phyloP scores from a whole-genome alignment of 805 yeast genomes.

The Candida patagonica region DNA sequence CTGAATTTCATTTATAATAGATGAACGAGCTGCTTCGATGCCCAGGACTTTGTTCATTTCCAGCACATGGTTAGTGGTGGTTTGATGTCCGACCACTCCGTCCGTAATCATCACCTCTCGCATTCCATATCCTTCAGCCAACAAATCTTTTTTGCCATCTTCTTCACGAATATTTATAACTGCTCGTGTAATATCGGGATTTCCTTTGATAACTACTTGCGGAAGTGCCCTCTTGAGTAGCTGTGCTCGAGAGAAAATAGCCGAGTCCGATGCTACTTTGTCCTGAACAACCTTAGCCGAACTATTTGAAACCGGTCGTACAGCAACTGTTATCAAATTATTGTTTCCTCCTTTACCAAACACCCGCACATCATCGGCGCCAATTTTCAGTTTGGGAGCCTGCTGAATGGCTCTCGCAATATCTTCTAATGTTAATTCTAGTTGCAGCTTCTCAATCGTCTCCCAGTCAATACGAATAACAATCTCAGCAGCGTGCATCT shows the following conservation, averaged over 20 bases:
- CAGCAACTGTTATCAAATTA: conserved; percentile 34
- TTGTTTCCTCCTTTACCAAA: conserved; percentile 57
- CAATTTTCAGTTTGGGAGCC: conserved; percentile 86
- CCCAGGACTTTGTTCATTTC: conserved; percentile 88
- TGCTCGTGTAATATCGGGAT: conserved; percentile 86
- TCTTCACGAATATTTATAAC: conserved; percentile 88
- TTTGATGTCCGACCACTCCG: conserved; percentile 83
- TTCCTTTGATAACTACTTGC: conserved; percentile 83
- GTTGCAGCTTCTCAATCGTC: conserved; percentile 81
- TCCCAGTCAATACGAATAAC: conserved; percentile 73
- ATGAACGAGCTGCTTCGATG: conserved; percentile 93
- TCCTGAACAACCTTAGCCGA: conserved; percentile 29
- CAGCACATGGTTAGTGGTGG: conserved; percentile 83
- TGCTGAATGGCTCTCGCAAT: conserved; percentile 71
- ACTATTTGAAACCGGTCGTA: conserved; percentile 42
- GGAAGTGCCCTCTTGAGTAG: conserved; percentile 79
- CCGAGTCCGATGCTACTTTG: conserved; percentile 32
- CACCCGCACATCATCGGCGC: conserved; percentile 59
- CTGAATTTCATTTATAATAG: conserved; percentile 89
- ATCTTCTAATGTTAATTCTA: conserved; percentile 79
- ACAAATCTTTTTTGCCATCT: conserved; percentile 70
- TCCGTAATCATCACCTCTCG: conserved; percentile 96
- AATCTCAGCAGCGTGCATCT: conserved; percentile 64
- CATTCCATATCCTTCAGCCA: conserved; percentile 96
- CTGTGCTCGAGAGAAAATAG: conserved; percentile 82